These are phyloP conservation scores for Boletus rubroflammeus DNA, from an alignment of 768 basidiomycete genomes.

Conservation along the genomic window DNA sequence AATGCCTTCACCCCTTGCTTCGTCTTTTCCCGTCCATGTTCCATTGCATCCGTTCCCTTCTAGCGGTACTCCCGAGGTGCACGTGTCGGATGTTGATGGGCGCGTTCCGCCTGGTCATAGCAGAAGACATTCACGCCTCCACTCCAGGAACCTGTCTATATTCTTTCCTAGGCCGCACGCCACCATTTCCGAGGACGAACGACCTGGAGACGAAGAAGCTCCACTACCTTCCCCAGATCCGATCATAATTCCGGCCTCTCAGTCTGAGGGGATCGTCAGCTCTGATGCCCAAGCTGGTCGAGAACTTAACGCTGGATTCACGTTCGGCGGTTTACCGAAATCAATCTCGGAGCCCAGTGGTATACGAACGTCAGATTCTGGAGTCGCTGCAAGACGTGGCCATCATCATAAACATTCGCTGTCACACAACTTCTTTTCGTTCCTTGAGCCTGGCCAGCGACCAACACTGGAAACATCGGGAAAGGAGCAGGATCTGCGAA, in stretches of 20 bases:
- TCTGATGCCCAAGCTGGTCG: slow-evolving; percentile 30
- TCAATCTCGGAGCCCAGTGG: slow-evolving; percentile 20
- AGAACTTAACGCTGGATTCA: slow-evolving; percentile 55
- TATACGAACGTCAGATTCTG: slow-evolving; percentile 13
- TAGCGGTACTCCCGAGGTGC: slow-evolving; percentile 16
- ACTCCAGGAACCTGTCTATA: slow-evolving; percentile 87
- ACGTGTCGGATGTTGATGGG: slow-evolving; percentile 12
- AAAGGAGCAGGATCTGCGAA: slow-evolving; percentile 42
- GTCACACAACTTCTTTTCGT: slow-evolving; percentile 94
- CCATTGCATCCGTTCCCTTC: slow-evolving; percentile 27
- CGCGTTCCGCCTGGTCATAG: slow-evolving; percentile 25
- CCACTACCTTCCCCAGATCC: slow-evolving; percentile 45
- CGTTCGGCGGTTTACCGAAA: slow-evolving; percentile 53
- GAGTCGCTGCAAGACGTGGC: slow-evolving; percentile 44
- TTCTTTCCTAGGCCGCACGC: slow-evolving; percentile 77
- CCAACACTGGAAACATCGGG: slow-evolving; percentile 5
- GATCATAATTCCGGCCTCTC: slow-evolving; percentile 40
- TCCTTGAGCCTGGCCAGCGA: slow-evolving; percentile 70
- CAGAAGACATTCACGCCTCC: slow-evolving; percentile 66
- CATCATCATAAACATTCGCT: slow-evolving; percentile 93
- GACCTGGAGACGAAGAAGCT: slow-evolving; percentile 43
- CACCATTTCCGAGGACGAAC: slow-evolving; percentile 66
- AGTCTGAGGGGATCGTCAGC: slow-evolving; percentile 26
- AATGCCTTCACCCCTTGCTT: slow-evolving; percentile 27
- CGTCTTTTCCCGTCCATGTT: slow-evolving; percentile 27